Evolutionary conservation across 2,329 filamentous ascomycete species (phyloP), one percentile per base, ranked within the genome.

Genomic region (Thelonectria olida): DNA sequence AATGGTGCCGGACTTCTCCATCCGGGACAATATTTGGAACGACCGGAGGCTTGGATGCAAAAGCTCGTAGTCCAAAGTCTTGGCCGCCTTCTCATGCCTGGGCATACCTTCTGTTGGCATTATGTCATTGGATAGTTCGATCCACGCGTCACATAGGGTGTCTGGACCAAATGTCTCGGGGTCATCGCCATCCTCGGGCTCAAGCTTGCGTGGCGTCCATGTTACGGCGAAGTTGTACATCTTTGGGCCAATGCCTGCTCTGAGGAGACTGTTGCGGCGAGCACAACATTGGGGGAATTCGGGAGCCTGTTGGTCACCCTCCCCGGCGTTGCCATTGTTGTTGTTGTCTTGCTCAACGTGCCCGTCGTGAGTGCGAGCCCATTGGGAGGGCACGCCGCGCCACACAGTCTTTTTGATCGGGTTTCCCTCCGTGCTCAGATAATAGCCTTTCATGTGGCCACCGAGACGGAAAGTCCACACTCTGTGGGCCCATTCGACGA

Each of bases 401-500:
- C 61, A 63, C 23, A 47, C 51, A 12, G 20, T 25, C 45, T 51
- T 28, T 31, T 54, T 60, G 42, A 65, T 48, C 5, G 60, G 55
- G 3, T 36, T 54, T 12, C 27, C 62, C 20, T 52, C 48, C 0
- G 62, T 45, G 44, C 51, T 63, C 22, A 65, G 62, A 19, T 65
- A 63, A 17, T 61, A 61, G 1, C 62, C 60, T 31, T 65, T 57
- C 60, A 63, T 63, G 12, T 54, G 27, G 8, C 62, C 62, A 7
- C 55, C 60, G 5, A 65, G 55, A 15, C 62, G 60, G 27, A 65
- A 65, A 4, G 51, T 53, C 62, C 62, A 65, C 22, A 63, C 62
- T 6, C 55, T 55, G n/a, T 65, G 62, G 4, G 60, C 62, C 62
- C 62, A 63, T 44, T 63, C 44, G 4, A 56, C 48, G 7, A 63